Conservation (phyloP, 2,329 filamentous ascomycete species). For the Stagonosporopsis cucurbitacearum region DNA sequence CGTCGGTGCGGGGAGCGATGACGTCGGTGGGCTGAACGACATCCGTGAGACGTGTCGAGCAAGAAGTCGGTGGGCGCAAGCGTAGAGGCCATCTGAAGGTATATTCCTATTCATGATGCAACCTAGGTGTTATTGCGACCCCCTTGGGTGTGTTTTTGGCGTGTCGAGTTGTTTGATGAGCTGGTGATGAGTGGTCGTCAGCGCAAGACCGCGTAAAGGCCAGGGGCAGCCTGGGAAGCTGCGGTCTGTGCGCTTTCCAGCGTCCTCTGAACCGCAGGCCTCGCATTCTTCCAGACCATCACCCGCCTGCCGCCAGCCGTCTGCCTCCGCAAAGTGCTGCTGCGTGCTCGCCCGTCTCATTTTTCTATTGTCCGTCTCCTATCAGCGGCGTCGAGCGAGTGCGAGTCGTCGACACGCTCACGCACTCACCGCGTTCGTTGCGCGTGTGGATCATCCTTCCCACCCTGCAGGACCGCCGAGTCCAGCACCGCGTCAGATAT, state of each 20-base stretch:
- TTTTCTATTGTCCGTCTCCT: conserved; percentile 4
- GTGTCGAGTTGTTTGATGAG: conserved; percentile 13
- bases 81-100: background rate
- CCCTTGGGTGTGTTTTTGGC: conserved; percentile 5
- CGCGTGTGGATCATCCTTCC: conserved; percentile 33
- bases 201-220: conserved; percentile 9
- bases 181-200: conserved; percentile 26
- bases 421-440: conserved; percentile 33
- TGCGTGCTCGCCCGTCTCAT: conserved; percentile 13
- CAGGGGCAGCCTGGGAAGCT: conserved; percentile 16
- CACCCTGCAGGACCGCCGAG: conserved; percentile 31
- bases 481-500: conserved; percentile 21
- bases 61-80: conserved; percentile 15
- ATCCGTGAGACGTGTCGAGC: background rate
- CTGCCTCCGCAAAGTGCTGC: conserved; percentile 16
- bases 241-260: conserved; percentile 13
- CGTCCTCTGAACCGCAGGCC: conserved; percentile 17
- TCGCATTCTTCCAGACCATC: conserved; percentile 38
- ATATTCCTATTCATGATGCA: background rate
- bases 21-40: conserved; percentile 33
- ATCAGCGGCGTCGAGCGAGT: conserved; percentile 17
- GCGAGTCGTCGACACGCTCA: conserved; percentile 16
- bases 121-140: conserved; percentile 24
- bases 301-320: conserved; percentile 29
- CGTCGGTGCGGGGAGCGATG: conserved; percentile 28